Base-by-base conservation (phyloP, 257 asterid species). In the Nicotiana obtusifolia region DNA sequence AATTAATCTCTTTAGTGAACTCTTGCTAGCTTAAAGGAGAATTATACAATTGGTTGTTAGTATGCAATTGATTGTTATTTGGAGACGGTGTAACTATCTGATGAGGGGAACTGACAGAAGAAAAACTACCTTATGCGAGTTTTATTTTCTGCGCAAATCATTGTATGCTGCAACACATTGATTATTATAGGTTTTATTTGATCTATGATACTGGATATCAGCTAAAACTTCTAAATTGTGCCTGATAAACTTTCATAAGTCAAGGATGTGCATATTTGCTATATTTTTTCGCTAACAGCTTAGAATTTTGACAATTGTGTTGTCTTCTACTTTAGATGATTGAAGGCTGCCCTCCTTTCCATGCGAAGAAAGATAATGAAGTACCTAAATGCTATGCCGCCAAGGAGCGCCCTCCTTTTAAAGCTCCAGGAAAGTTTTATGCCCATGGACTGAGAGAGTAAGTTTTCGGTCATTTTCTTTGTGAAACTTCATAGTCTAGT, bases 401-500 rank as follows among this genome's bases (percentile, higher is more conserved):
- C 15, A 92, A 91, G 59, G 93, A 88, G 85, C 97, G 97, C 17
- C 99, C 99, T 79, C 96, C 97, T 75, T 93, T 95, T 82, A 88
- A 82, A 84, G 97, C 99, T 76, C 78, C 97, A 0, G 65, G 82
- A 4, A 95, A 90, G 89, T 83, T 84, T 81, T 95, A 95, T 83
- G 91, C 90, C 71, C 98, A 92, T 80, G 99, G 98, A 75, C 87
- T 95, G 35, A 95, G 83, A 83, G 93, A 91, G 99, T 95, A 87
- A 54, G 95, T 73, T 14, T 37, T 56, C 16, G n/a, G n/a, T 64
- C 10, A 35, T 1, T 60, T 78, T 37, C 37, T 78, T 0, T 37
- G 79, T 24, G 5, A 8, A 47, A 47, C 41, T 73, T 24, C 61
- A 47, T 47, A 47, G 4, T 73, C 24, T 73, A 49, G 24, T 15